Evolutionary conservation across 1,139 yeast genomes (phyloP).

Genomic region (Meyerozyma guilliermondii): DNA sequence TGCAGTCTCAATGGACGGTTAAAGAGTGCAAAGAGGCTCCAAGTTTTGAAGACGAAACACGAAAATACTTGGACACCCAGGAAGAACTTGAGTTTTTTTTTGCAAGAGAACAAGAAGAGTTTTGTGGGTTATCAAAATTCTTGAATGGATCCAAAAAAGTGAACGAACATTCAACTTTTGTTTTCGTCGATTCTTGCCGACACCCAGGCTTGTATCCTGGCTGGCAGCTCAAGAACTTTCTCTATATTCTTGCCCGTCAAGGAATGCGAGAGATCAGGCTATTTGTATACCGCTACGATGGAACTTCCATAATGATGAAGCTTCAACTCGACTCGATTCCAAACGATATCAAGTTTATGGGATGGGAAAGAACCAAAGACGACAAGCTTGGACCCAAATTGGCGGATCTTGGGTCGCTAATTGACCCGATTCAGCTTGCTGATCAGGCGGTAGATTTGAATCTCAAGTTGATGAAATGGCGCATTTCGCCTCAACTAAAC

Average conservation of each 20-base stretch:
- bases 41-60: conserved; percentile 5
- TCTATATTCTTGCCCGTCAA: conserved; percentile 46
- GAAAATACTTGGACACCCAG: conserved; percentile 4
- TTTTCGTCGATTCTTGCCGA: conserved; percentile 60
- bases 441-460: conserved; percentile 91
- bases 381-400: conserved; percentile 77
- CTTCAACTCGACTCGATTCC: conserved; percentile 17
- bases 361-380: conserved; percentile 84
- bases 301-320: conserved; percentile 20
- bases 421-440: conserved; percentile 77
- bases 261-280: conserved; percentile 38
- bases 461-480: conserved; percentile 92
- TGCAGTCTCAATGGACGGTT: conserved; percentile 42
- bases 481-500: conserved; percentile 79
- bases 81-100: neutral
- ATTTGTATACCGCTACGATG: conserved; percentile 24
- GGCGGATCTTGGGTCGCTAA: conserved; percentile 74
- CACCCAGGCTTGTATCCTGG: conserved; percentile 44
- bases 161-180: conserved; percentile 32
- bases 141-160: too few species aligned
- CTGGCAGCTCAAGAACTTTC: conserved; percentile 59
- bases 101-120: neutral
- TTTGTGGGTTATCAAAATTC: neutral
- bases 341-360: conserved; percentile 41
- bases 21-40: conserved; percentile 4